phyloP scores from a whole-genome alignment of 164 flowering plant species.

The Paratinospora sagittata region DNA sequence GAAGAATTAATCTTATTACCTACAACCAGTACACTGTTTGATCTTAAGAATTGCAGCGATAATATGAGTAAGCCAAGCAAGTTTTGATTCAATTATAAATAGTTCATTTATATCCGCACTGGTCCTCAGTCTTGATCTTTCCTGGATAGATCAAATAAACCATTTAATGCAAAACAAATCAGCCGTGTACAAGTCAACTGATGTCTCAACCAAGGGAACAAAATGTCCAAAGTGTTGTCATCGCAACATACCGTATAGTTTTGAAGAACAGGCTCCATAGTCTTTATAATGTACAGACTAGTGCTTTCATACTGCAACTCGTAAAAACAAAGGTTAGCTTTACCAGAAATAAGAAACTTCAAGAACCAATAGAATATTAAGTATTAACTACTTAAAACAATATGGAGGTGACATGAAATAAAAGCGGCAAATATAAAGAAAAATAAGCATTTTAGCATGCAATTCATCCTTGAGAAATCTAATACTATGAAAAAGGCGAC shows the following conservation, averaged over 20 bases:
- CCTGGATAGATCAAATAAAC: conserved; percentile 35
- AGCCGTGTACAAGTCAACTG: neutral
- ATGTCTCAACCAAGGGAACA: conserved; percentile 11
- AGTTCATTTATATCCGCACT: conserved; percentile 53
- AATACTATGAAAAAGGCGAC: neutral
- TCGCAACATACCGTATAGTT: conserved; percentile 57
- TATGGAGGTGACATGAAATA: neutral
- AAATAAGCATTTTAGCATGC: neutral
- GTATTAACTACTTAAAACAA: neutral
- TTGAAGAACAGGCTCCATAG: conserved; percentile 87
- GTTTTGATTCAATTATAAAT: conserved; percentile 76
- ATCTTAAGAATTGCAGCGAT: conserved; percentile 84
- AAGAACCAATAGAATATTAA: neutral
- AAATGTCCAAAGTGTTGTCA: neutral
- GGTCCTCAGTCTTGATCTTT: conserved; percentile 57
- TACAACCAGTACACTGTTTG: conserved; percentile 63
- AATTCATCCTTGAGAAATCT: neutral
- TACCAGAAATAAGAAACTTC: neutral
- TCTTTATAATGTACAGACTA: conserved; percentile 68
- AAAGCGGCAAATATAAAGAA: neutral
- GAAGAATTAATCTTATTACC: conserved; percentile 40
- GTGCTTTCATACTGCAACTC: conserved; percentile 78
- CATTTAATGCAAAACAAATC: neutral
- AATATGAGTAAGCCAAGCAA: conserved; percentile 93
- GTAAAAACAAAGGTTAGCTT: conserved; percentile 9